Evolutionary conservation across 495 filamentous ascomycete species (phyloP).

Genomic region (Penicillium paradoxum): DNA sequence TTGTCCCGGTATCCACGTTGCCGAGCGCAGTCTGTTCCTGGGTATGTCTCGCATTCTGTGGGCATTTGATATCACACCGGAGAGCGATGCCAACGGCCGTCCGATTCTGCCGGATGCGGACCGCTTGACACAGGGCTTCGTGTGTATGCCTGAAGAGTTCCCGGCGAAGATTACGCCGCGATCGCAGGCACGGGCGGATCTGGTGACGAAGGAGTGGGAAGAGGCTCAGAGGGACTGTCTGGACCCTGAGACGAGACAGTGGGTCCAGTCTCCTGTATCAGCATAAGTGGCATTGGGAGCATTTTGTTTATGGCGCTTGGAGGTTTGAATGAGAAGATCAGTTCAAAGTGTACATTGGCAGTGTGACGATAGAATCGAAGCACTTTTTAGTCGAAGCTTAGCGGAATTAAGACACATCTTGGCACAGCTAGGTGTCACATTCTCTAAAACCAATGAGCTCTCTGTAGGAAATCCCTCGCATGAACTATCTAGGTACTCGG

Average conservation of each 20-base stretch:
- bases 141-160: constrained; percentile 36
- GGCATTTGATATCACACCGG: constrained; percentile 38
- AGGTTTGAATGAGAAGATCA: background rate
- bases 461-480: too few relatives aligned
- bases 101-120: constrained; percentile 20
- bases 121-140: constrained; percentile 35
- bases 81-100: constrained; percentile 7
- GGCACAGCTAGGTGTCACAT: too few relatives aligned
- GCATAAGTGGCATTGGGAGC: background rate
- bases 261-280: constrained; percentile 9
- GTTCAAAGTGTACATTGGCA: too few relatives aligned
- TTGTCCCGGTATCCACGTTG: constrained; percentile 30
- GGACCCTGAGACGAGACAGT: constrained; percentile 20
- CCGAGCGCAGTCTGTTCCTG: constrained; percentile 43
- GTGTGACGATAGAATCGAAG: too few relatives aligned
- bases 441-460: too few relatives aligned
- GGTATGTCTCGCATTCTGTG: constrained; percentile 51
- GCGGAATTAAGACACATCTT: too few relatives aligned
- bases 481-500: too few relatives aligned
- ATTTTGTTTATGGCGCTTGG: background rate
- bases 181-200: constrained; percentile 24
- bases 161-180: constrained; percentile 25
- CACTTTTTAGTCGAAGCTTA: too few relatives aligned
- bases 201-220: constrained; percentile 33
- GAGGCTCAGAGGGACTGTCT: constrained; percentile 10